Evolutionary conservation across 2,329 filamentous ascomycete genomes (phyloP).

Genomic region (Botryosphaeria dothidea): DNA sequence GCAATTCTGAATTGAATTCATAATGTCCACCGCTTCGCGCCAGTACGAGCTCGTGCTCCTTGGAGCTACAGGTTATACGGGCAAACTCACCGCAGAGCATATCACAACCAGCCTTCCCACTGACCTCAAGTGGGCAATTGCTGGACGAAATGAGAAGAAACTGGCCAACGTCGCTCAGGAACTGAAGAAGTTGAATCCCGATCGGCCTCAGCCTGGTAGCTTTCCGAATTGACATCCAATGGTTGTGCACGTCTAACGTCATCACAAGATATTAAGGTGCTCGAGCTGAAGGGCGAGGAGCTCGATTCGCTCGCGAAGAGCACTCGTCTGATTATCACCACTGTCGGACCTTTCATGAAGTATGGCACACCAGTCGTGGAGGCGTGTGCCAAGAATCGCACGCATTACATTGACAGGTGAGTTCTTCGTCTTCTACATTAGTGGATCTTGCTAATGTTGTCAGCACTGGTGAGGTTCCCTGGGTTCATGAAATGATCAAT

Average conservation of each 20-base stretch:
- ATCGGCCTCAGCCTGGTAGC: slow-evolving; percentile 70
- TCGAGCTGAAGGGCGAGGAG: slow-evolving; percentile 45
- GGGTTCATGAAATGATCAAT: slow-evolving; percentile 62
- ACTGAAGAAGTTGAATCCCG: slow-evolving; percentile 65
- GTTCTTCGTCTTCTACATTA: slow-evolving; percentile 19
- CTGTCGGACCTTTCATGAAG: slow-evolving; percentile 63
- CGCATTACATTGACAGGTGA: slow-evolving; percentile 66
- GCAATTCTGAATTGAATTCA: background rate
- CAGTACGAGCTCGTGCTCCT: slow-evolving; percentile 67
- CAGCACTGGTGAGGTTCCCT: slow-evolving; percentile 64
- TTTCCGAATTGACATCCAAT: background rate
- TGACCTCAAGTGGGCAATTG: slow-evolving; percentile 85
- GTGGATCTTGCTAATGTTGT: background rate
- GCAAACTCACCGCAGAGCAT: slow-evolving; percentile 73
- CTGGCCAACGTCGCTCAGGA: slow-evolving; percentile 68
- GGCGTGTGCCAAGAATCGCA: slow-evolving; percentile 64
- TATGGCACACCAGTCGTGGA: slow-evolving; percentile 66
- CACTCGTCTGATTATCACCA: slow-evolving; percentile 61
- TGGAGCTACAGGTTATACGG: slow-evolving; percentile 80
- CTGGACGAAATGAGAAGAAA: slow-evolving; percentile 77
- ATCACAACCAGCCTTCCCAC: slow-evolving; percentile 71
- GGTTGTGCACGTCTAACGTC: background rate
- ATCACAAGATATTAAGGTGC: slow-evolving; percentile 37
- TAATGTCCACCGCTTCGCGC: slow-evolving; percentile 27
- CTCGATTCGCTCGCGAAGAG: slow-evolving; percentile 54